A percentile compares a stretch with the other conserved stretches of the same genome.
Conservation (phyloP, 495 filamentous ascomycete genomes). For the Aspergillus haitiensis region DNA sequence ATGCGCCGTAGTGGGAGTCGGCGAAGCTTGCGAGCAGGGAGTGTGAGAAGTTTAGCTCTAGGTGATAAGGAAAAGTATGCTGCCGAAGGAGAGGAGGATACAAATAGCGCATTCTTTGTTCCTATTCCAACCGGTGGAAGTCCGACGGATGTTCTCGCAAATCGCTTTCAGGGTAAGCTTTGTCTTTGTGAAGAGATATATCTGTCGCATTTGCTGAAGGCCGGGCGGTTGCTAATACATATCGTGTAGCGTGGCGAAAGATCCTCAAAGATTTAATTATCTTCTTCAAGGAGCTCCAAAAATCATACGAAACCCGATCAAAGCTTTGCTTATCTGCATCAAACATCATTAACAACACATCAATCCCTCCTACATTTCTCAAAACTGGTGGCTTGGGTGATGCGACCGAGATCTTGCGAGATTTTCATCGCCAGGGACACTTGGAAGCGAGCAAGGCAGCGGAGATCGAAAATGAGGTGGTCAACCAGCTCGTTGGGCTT, state of each 20-base stretch:
- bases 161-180: constrained; percentile 80
- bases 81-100: constrained; percentile 62
- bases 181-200: constrained; percentile 2
- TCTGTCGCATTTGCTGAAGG: constrained; percentile 3
- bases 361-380: constrained; percentile 69
- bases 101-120: constrained; percentile 81
- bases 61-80: constrained; percentile 58
- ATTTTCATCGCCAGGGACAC: constrained; percentile 81
- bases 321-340: constrained; percentile 82
- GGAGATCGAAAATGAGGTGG: constrained; percentile 88
- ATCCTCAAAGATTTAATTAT: constrained; percentile 90
- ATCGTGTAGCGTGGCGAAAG: constrained; percentile 80
- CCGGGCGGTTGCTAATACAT: constrained; percentile 19
- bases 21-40: constrained; percentile 73
- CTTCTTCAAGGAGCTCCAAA: constrained; percentile 92
- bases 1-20: constrained; percentile 78
- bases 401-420: constrained; percentile 74
- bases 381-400: constrained; percentile 80
- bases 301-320: constrained; percentile 80
- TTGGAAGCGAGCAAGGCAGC: constrained; percentile 82
- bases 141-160: constrained; percentile 86
- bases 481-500: constrained; percentile 79
- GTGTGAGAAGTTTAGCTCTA: constrained; percentile 71
- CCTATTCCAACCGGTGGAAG: constrained; percentile 84
- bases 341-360: constrained; percentile 78